Conservation (phyloP, 345 rosid genomes). For the Excoecaria agallocha region DNA sequence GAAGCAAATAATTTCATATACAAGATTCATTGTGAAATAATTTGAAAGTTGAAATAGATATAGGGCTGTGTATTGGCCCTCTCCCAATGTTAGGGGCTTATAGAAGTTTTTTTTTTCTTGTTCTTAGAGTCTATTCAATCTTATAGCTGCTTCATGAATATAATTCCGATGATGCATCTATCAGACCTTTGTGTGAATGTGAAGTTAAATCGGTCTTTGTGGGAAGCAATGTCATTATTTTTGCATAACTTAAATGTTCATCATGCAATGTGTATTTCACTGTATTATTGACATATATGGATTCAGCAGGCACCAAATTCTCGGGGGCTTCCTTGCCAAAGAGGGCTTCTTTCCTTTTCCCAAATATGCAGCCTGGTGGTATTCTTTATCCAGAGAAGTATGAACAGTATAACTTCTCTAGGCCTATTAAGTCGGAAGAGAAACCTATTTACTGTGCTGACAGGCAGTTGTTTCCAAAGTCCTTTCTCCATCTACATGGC, state of each 20-base stretch:
- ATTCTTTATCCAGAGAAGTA: constrained; percentile 17
- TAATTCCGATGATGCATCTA: background rate
- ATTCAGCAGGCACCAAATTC: constrained; percentile 27
- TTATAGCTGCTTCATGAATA: constrained; percentile 3
- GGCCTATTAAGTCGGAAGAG: constrained; percentile 20
- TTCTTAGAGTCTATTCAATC: background rate
- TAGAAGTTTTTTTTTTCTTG: background rate
- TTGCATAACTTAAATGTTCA: background rate
- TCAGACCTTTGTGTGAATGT: background rate
- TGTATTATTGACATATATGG: constrained; percentile 5
- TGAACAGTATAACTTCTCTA: constrained; percentile 19
- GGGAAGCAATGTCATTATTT: background rate
- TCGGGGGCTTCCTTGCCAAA: constrained; percentile 22
- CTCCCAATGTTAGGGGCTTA: background rate
- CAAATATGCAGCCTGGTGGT: constrained; percentile 20
- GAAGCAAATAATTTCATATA: background rate
- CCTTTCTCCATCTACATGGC: constrained; percentile 27
- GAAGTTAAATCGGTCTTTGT: background rate
- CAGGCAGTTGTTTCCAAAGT: constrained; percentile 23
- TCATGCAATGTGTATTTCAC: background rate
- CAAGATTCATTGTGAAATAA: background rate
- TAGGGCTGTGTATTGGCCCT: background rate
- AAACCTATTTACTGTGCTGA: constrained; percentile 4
- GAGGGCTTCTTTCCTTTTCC: constrained; percentile 26
- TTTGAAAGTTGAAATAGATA: constrained; percentile 1